phyloP scores from a whole-genome alignment of 768 basidiomycete genomes.

The Daedalea quercina region DNA sequence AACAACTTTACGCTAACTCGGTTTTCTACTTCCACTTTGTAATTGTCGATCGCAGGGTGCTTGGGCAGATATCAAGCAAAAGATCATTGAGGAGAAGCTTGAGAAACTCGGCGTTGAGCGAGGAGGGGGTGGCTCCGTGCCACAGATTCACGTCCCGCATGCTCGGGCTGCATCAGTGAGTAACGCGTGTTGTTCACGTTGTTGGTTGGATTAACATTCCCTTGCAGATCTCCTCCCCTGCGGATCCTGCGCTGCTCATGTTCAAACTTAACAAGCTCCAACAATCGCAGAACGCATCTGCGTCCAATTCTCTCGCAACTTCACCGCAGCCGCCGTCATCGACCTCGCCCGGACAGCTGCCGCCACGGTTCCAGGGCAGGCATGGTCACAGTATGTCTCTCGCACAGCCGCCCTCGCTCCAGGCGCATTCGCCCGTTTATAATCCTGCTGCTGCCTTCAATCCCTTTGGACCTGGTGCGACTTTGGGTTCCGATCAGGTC shows the following conservation, averaged over 20 bases:
- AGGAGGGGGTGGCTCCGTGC: slow-evolving; percentile 44
- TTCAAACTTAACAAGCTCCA: slow-evolving; percentile 85
- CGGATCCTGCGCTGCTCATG: slow-evolving; percentile 73
- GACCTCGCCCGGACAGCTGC: slow-evolving; percentile 38
- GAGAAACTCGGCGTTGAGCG: slow-evolving; percentile 76
- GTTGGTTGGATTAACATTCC: slow-evolving; percentile 8
- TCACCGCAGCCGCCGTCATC: slow-evolving; percentile 62
- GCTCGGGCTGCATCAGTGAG: slow-evolving; percentile 79
- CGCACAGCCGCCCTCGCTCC: slow-evolving; percentile 46
- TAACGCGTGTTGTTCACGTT: slow-evolving; percentile 17
- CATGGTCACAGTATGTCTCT: slow-evolving; percentile 76
- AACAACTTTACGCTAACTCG: slow-evolving; percentile 1
- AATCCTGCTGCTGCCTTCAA: slow-evolving; percentile 43
- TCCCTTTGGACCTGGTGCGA: slow-evolving; percentile 56
- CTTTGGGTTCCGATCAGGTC: slow-evolving; percentile 43
- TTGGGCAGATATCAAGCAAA: slow-evolving; percentile 69
- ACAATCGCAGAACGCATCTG: slow-evolving; percentile 52
- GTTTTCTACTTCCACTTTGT: neutral
- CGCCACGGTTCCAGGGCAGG: slow-evolving; percentile 39
- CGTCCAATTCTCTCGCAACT: slow-evolving; percentile 46
- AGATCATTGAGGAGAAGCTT: slow-evolving; percentile 74
- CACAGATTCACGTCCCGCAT: slow-evolving; percentile 68
- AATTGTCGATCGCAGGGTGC: slow-evolving; percentile 43
- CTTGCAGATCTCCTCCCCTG: slow-evolving; percentile 80
- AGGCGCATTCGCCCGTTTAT: slow-evolving; percentile 27